Conservation (phyloP, 1,284 basidiomycete genomes). For the Athelia sp. region DNA sequence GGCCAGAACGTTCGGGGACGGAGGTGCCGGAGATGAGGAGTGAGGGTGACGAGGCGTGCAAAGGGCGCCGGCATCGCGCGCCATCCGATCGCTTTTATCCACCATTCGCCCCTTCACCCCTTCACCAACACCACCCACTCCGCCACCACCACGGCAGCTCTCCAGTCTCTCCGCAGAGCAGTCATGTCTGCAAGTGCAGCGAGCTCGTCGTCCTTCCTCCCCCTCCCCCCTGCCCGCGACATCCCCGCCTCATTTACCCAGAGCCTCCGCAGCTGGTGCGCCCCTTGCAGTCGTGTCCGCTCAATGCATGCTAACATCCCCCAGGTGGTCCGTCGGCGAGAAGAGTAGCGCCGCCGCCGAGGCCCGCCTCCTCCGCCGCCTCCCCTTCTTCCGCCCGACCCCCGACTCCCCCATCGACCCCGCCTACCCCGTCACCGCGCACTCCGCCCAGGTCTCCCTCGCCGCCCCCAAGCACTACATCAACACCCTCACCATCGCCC, state of each 20-base stretch:
- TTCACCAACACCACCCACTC: neutral
- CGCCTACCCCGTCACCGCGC: slow-evolving; percentile 46
- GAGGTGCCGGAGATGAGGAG: too few relatives aligned
- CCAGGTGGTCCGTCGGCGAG: slow-evolving; percentile 70
- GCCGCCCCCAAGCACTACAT: slow-evolving; percentile 66
- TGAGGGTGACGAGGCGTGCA: too few relatives aligned
- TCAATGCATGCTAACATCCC: too few relatives aligned
- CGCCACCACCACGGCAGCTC: neutral
- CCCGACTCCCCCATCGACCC: slow-evolving; percentile 27
- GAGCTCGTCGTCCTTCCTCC: slow-evolving; percentile 21
- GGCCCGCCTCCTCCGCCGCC: slow-evolving; percentile 64
- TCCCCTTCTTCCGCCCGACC: slow-evolving; percentile 63
- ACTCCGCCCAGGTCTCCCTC: slow-evolving; percentile 55
- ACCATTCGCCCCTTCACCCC: neutral
- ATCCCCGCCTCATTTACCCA: slow-evolving; percentile 61
- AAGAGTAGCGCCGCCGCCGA: slow-evolving; percentile 68
- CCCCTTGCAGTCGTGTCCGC: slow-evolving; percentile 2
- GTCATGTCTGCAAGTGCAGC: slow-evolving; percentile 22
- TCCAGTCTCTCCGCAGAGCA: slow-evolving; percentile 2
- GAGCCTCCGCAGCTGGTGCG: slow-evolving; percentile 54
- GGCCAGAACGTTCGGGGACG: too few relatives aligned
- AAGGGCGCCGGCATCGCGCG: too few relatives aligned
- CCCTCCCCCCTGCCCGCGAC: slow-evolving; percentile 57
- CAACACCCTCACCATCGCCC: slow-evolving; percentile 77
- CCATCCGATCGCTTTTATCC: too few relatives aligned